Evolutionary conservation across 2,329 filamentous ascomycete genomes (phyloP).

Genomic region (Penicillium hordei): DNA sequence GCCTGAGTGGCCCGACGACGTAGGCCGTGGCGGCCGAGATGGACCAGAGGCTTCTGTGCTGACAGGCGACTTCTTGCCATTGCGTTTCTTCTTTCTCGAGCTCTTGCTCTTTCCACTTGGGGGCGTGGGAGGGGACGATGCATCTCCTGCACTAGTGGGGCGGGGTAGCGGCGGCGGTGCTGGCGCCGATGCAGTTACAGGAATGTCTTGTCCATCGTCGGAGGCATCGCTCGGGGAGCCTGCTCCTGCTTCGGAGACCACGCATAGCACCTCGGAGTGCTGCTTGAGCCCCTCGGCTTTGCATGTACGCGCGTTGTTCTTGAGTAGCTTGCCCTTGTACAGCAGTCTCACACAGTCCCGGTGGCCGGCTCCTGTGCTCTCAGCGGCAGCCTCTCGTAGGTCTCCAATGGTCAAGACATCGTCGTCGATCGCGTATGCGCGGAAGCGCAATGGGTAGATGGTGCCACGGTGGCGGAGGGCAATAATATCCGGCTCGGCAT

Average conservation of each 20-base stretch:
- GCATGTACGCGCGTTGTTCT: conserved; percentile 41
- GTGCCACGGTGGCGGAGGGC: conserved; percentile 44
- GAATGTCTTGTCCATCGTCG: conserved; percentile 22
- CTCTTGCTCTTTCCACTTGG: conserved; percentile 22
- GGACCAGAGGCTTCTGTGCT: conserved; percentile 15
- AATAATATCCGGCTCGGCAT: conserved; percentile 45
- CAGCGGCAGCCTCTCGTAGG: conserved; percentile 42
- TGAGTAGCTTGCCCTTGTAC: conserved; percentile 49
- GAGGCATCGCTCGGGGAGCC: conserved; percentile 35
- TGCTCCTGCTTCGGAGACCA: conserved; percentile 43
- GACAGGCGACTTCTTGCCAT: conserved; percentile 18
- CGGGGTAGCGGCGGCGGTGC: conserved; percentile 2
- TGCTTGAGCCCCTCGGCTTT: conserved; percentile 49
- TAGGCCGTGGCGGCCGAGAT: conserved; percentile 18
- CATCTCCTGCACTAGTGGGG: conserved; percentile 21
- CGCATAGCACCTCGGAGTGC: conserved; percentile 49
- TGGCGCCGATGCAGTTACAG: conserved; percentile 3
- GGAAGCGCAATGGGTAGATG: conserved; percentile 46
- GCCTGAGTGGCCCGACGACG: conserved; percentile 13
- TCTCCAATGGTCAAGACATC: conserved; percentile 44
- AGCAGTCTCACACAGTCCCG: conserved; percentile 44
- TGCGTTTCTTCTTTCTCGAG: conserved; percentile 29
- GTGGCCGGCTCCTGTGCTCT: conserved; percentile 36
- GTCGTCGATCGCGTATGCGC: conserved; percentile 50
- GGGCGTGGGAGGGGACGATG: conserved; percentile 17